These are phyloP conservation scores for Penicillium sp. DNA, from an alignment of 2,329 filamentous ascomycete species.

Conservation along the genomic window DNA sequence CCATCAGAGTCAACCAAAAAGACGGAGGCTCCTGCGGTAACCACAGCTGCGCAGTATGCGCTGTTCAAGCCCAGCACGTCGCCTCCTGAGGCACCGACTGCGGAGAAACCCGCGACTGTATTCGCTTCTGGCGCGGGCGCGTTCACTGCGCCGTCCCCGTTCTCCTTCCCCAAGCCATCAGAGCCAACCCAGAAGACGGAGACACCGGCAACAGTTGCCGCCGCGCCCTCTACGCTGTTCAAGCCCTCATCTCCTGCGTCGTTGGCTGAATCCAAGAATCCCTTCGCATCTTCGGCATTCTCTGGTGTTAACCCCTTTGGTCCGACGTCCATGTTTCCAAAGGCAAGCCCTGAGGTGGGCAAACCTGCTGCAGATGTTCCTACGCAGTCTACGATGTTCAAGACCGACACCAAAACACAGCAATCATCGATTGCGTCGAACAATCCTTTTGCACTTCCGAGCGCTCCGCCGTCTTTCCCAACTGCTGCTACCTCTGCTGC, in stretches of 20 bases:
- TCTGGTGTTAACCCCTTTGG: neutral
- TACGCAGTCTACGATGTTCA: neutral
- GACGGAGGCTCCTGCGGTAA: neutral
- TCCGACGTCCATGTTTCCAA: neutral
- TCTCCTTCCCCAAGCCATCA: constrained; percentile 3
- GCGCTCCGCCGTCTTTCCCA: neutral
- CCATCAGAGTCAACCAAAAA: neutral
- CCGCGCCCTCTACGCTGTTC: neutral
- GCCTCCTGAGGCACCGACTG: neutral
- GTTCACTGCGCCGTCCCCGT: neutral
- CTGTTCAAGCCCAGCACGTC: neutral
- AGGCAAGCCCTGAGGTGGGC: too few relatives aligned
- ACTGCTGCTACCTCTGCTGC: neutral
- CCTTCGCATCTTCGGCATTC: neutral
- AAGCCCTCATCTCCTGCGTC: neutral
- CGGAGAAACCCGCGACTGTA: neutral
- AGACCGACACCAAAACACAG: neutral
- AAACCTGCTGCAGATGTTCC: too few relatives aligned
- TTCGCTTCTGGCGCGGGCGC: neutral
- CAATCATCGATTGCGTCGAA: neutral
- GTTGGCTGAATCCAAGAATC: neutral
- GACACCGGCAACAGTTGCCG: neutral
- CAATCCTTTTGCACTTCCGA: neutral
- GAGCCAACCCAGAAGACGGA: neutral
- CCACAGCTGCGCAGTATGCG: neutral